phyloP scores from a whole-genome alignment of 805 yeast genomes.

The Hanseniaspora hatyaiensis region DNA sequence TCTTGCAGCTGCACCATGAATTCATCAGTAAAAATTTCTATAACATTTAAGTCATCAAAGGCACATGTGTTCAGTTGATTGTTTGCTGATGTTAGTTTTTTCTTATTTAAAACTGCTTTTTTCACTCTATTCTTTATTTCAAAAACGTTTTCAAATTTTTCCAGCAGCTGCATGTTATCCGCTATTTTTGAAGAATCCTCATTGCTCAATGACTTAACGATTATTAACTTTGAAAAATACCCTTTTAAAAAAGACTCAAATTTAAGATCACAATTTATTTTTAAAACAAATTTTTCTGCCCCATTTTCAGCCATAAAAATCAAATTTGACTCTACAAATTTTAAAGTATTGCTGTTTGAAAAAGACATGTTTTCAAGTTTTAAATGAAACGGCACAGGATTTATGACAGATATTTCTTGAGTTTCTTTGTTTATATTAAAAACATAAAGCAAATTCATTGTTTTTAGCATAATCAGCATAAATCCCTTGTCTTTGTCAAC shows the following conservation, averaged over 20 bases:
- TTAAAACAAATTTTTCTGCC: background rate
- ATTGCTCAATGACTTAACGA: background rate
- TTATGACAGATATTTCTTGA: background rate
- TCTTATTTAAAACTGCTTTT: background rate
- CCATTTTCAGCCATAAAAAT: background rate
- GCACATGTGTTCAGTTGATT: too few relatives aligned
- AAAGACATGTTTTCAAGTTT: too few relatives aligned
- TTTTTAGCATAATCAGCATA: conserved; percentile 1
- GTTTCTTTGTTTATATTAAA: background rate
- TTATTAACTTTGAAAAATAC: background rate
- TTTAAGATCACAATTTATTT: background rate
- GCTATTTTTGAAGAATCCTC: too few relatives aligned
- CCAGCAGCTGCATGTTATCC: background rate
- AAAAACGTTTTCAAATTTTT: background rate
- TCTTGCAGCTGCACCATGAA: background rate
- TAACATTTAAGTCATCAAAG: too few relatives aligned
- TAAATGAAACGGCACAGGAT: background rate
- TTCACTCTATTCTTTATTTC: background rate
- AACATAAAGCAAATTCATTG: conserved; percentile 1
- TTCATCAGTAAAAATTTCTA: conserved; percentile 2
- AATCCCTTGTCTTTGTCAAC: background rate
- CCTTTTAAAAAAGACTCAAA: too few relatives aligned
- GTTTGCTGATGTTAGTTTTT: too few relatives aligned
- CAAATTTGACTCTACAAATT: background rate
- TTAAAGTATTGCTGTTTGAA: background rate